phyloP scores from a whole-genome alignment of 1,284 basidiomycete genomes.

The Moniliella sp. region DNA sequence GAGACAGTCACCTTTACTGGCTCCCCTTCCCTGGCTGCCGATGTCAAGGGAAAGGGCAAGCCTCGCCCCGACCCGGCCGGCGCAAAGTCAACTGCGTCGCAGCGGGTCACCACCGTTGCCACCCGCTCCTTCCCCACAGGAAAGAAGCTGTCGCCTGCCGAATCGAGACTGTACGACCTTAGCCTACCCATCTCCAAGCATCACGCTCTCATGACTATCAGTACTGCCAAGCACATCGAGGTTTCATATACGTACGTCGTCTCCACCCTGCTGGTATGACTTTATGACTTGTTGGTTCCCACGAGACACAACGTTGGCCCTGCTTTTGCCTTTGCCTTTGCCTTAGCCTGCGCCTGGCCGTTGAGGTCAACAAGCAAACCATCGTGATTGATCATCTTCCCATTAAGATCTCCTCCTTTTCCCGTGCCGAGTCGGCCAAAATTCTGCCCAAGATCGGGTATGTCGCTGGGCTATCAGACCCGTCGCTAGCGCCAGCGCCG shows the following conservation, averaged over 20 bases:
- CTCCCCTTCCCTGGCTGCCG: slow-evolving; percentile 10
- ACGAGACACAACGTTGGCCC: not conserved
- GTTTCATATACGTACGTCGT: slow-evolving; percentile 13
- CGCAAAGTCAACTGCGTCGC: slow-evolving; percentile 10
- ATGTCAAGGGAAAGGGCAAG: slow-evolving; percentile 12
- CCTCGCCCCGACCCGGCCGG: slow-evolving; percentile 15
- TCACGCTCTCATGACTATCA: slow-evolving; percentile 24
- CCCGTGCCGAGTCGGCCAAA: slow-evolving; percentile 6
- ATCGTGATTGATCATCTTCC: slow-evolving; percentile 27
- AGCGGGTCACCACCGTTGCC: slow-evolving; percentile 14
- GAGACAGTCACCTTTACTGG: slow-evolving; percentile 27
- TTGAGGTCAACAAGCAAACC: slow-evolving; percentile 3
- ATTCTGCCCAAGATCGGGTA: slow-evolving; percentile 17
- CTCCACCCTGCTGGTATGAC: not conserved
- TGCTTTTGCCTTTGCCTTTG: slow-evolving; percentile 10
- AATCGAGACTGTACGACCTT: slow-evolving; percentile 19
- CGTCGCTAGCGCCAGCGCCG: not conserved
- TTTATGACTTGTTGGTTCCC: not conserved
- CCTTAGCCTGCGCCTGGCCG: slow-evolving; percentile 15
- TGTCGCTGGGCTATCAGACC: slow-evolving; percentile 17
- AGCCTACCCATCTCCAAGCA: slow-evolving; percentile 14
- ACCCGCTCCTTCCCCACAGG: slow-evolving; percentile 18
- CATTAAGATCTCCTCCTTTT: slow-evolving; percentile 22
- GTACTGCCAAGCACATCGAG: slow-evolving; percentile 30
- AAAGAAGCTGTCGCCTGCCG: slow-evolving; percentile 27